These are phyloP conservation scores for Alternaria sp. DNA, from an alignment of 2,329 filamentous ascomycete genomes.

Conservation along the genomic window DNA sequence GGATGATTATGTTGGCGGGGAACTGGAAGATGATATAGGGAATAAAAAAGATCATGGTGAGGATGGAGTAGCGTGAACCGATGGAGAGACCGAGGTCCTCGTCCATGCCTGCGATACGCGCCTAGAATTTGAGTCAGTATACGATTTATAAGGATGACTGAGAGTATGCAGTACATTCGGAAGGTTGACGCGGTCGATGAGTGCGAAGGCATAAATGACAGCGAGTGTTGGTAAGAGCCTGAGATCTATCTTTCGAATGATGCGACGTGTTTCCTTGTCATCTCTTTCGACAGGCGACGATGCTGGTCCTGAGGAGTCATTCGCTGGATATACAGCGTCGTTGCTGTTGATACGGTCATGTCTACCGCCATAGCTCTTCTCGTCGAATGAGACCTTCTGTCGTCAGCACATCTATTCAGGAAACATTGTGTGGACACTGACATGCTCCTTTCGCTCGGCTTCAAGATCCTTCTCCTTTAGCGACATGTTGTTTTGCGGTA, in stretches of 20 bases:
- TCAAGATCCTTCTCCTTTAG: background rate
- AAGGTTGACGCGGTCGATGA: slow-evolving; percentile 26
- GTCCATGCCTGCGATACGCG: slow-evolving; percentile 21
- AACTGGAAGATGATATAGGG: slow-evolving; percentile 33
- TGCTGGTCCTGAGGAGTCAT: slow-evolving; percentile 1
- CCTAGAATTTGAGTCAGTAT: background rate
- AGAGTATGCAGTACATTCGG: slow-evolving; percentile 8
- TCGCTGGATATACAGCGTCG: background rate
- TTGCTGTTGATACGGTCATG: background rate
- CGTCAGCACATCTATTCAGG: background rate
- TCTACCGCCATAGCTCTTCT: background rate
- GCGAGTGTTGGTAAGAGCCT: slow-evolving; percentile 43
- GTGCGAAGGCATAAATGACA: slow-evolving; percentile 32
- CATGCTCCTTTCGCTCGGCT: background rate
- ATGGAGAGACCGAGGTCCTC: slow-evolving; percentile 18
- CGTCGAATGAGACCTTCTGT: background rate
- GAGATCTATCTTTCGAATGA: slow-evolving; percentile 45
- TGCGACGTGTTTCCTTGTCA: slow-evolving; percentile 33
- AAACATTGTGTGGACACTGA: accelerated
- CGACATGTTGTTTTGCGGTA: background rate
- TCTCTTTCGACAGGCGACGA: slow-evolving; percentile 5
- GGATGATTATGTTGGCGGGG: slow-evolving; percentile 35
- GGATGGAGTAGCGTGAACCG: slow-evolving; percentile 21
- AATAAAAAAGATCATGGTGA: slow-evolving; percentile 16
- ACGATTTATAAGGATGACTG: accelerated